Percentiles rank a stretch among this genome's conserved stretches.
These are phyloP conservation scores for Wickerhamomyces bisporus DNA, from an alignment of 805 yeast genomes.

Conservation along the genomic window DNA sequence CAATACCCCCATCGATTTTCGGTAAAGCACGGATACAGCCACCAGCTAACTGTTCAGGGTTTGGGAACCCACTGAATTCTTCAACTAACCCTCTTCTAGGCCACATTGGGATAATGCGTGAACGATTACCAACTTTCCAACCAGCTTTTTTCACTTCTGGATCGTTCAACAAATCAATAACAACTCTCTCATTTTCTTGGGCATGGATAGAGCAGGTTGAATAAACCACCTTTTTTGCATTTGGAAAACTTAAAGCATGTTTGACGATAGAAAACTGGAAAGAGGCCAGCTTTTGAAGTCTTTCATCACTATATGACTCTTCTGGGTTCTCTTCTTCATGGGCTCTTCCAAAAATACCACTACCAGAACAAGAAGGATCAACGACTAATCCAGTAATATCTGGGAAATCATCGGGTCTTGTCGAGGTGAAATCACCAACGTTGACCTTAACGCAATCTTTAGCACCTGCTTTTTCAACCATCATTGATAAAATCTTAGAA, in stretches of 20 bases:
- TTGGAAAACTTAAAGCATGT: slow-evolving; percentile 83
- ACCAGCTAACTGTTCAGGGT: slow-evolving; percentile 59
- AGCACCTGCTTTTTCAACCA: slow-evolving; percentile 79
- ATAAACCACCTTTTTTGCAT: slow-evolving; percentile 73
- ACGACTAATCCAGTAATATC: slow-evolving; percentile 78
- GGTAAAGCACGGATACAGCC: slow-evolving; percentile 87
- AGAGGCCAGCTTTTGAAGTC: slow-evolving; percentile 70
- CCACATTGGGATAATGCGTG: slow-evolving; percentile 79
- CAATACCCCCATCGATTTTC: slow-evolving; percentile 94
- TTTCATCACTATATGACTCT: slow-evolving; percentile 34
- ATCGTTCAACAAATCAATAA: slow-evolving; percentile 68
- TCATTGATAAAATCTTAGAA: slow-evolving; percentile 61
- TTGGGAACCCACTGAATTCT: slow-evolving; percentile 53
- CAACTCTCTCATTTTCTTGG: slow-evolving; percentile 92
- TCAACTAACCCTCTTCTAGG: slow-evolving; percentile 72
- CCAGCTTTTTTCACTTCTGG: slow-evolving; percentile 57
- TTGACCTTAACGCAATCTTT: slow-evolving; percentile 37
- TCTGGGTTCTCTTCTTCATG: slow-evolving; percentile 44
- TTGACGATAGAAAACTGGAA: slow-evolving; percentile 86
- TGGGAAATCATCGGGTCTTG: slow-evolving; percentile 46
- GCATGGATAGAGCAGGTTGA: slow-evolving; percentile 95
- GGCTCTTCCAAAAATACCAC: slow-evolving; percentile 84
- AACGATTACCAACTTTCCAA: slow-evolving; percentile 61
- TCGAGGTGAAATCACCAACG: slow-evolving; percentile 43
- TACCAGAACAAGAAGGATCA: slow-evolving; percentile 97